Evolutionary conservation across 768 basidiomycete species (phyloP).

Genomic region (Psilocybe tampanensis): DNA sequence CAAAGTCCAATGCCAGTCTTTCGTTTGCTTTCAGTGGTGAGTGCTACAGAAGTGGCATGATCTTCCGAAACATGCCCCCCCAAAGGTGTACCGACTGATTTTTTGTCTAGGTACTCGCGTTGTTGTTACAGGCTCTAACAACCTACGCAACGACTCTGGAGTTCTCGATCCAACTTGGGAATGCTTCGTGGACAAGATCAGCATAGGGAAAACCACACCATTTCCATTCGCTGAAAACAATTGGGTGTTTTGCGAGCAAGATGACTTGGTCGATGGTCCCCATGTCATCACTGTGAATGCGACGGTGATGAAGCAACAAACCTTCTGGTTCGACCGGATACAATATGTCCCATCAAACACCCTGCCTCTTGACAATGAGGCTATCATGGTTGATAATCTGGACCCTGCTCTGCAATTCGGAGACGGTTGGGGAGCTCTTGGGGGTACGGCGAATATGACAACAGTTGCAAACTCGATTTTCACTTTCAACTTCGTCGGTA

Average conservation of each 20-base stretch:
- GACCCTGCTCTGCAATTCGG: conserved; percentile 15
- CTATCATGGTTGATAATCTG: conserved; percentile 13
- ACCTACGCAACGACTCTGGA: conserved; percentile 11
- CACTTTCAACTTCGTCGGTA: conserved; percentile 26
- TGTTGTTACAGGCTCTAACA: conserved; percentile 5
- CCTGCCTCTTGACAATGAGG: conserved; percentile 5
- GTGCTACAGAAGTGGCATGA: too few species aligned
- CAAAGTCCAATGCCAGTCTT: conserved; percentile 12
- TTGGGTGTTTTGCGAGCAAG: conserved; percentile 12
- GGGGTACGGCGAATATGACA: conserved; percentile 22
- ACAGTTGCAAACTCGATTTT: conserved; percentile 13
- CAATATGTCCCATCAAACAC: conserved; percentile 25
- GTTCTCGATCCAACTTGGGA: conserved; percentile 15
- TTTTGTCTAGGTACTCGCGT: conserved; percentile 10
- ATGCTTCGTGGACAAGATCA: conserved; percentile 15
- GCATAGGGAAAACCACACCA: background rate
- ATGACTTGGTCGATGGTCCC: conserved; percentile 21
- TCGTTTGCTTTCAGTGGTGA: conserved; percentile 19
- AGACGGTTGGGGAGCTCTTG: conserved; percentile 13
- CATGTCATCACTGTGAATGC: conserved; percentile 29
- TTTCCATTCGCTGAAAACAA: conserved; percentile 7
- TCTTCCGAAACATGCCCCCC: too few species aligned
- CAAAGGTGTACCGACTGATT: too few species aligned
- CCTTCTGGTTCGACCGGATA: conserved; percentile 32
- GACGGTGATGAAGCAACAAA: conserved; percentile 21